Base-by-base conservation (phyloP, 331 rosid species). In the Rhamnella rubrinervis region DNA sequence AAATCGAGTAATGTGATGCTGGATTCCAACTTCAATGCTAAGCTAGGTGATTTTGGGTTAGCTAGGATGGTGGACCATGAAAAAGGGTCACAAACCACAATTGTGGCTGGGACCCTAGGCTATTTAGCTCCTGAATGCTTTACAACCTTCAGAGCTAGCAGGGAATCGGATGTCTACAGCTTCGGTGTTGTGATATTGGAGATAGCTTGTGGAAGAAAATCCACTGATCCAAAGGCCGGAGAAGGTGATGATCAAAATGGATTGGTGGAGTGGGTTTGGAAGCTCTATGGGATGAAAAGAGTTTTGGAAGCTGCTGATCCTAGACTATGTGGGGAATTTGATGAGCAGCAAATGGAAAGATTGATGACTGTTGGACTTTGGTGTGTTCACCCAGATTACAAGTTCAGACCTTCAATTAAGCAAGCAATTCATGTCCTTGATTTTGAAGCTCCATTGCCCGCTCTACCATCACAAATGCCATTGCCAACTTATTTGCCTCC, bases 1-100 rank as follows among this genome's bases (percentile, higher is more conserved):
- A 88, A 85, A 68, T 57, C 93, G 6, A 88, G 90, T 76, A 88
- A 88, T 66, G 65, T 88, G 0, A 83, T 81, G 90, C 55, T 87
- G 80, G 88, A 87, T 59, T 81, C 86, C 3, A 20, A 65, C 51
- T 85, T 88, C 78, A 83, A 79, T 20, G 77, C 84, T 0, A 85
- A 83, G 68, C 84, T 85, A 8, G 90, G 87, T 0, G 93, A 85
- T 56, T 83, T 88, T 65, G 90, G 90, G n/a, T 65, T 83, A 9
- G 93, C 90, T 2, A 77, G 84, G 67, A 38, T 88, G 0, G 87
- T 85, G 63, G 86, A 84, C 67, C 88, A 83, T 38, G 74, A 69
- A 20, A 74, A 70, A 68, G 83, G 89, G 4, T 71, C 78, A 10
- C 77, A 70, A 58, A 88, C 87, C 6, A 85, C 87, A 2, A 23